These are phyloP conservation scores for Lophiotrema nucula DNA, from an alignment of 495 filamentous ascomycete species.

Conservation along the genomic window DNA sequence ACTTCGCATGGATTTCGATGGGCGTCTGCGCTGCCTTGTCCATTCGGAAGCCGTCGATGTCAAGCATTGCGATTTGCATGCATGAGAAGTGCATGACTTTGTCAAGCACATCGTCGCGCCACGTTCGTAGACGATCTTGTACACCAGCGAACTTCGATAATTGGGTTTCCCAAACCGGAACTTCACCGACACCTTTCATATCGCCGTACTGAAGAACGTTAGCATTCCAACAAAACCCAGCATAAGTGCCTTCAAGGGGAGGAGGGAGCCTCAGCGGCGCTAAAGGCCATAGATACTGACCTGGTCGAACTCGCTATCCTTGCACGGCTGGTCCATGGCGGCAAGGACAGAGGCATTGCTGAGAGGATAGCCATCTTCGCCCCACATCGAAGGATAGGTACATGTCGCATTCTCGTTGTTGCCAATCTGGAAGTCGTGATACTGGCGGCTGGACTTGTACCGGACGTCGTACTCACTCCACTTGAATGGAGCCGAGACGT, in stretches of 20 bases:
- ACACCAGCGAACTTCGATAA: conserved; percentile 73
- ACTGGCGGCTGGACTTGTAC: conserved; percentile 27
- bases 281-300: conserved; percentile 8
- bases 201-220: conserved; percentile 15
- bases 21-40: conserved; percentile 34
- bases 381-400: conserved; percentile 66
- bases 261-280: neutral
- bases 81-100: conserved; percentile 63
- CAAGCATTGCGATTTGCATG: conserved; percentile 30
- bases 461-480: conserved; percentile 24
- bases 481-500: conserved; percentile 7
- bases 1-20: conserved; percentile 24
- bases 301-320: conserved; percentile 67
- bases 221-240: too few species aligned
- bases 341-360: conserved; percentile 44
- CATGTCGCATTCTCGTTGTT: conserved; percentile 61
- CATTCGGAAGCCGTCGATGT: conserved; percentile 35
- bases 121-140: conserved; percentile 72
- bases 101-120: conserved; percentile 59
- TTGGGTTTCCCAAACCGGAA: conserved; percentile 57
- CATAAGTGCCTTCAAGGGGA: too few species aligned
- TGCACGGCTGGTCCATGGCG: conserved; percentile 55
- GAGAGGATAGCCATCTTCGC: conserved; percentile 58
- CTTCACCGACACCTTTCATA: conserved; percentile 27
- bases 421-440: conserved; percentile 58